Base-by-base conservation (phyloP, 1,284 basidiomycete species). In the Cerioporus squamosus region DNA sequence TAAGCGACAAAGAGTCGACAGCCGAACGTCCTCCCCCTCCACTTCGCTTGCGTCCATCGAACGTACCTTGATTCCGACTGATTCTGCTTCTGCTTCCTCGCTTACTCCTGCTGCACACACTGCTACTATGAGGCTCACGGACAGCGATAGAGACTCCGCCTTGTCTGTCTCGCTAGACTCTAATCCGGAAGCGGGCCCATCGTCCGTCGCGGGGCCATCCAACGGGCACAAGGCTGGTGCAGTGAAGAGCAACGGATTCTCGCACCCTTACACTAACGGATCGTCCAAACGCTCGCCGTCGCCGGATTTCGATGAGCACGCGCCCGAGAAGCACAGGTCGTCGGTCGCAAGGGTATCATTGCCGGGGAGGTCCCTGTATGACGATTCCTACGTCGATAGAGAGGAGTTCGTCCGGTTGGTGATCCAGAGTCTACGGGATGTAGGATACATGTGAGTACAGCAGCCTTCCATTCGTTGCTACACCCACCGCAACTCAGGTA, bases 341-440 rank as follows among this genome's bases (percentile, higher is more conserved):
- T 72, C 73, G 24, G 68, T 90, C 61, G 71, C 85, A 29, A 82
- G 78, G 66, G 86, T 92, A 44, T 78, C 79, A 49, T 79, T 91
- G 38, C 87, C 87, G 20, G 90, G 91, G 26, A 84, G 85, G 45
- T 81, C 82, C 44, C 77, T 93, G 39, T 93, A 91, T 67, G 85
- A 90, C 51, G 89, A 90, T 72, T 88, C 89, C 62, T 79, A 80
- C 62, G 81, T 97, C 55, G 88, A 95, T 75, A 83, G 94, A 64
- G 91, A 96, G 73, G 96, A 99, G 77, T 91, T 95, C 66, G 88
- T 98, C 51, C 83, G 97, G 66, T 78, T 99, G 47, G 88, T 96
- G 44, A 81, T 98, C 62, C 97, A 99, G 74, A 92, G 91, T 60
- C 76, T 99, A 65, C 81, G 90, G 64, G 97, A 99, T 75, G 90